phyloP scores from a whole-genome alignment of 106 monocot genomes.

The Dioscorea alata region DNA sequence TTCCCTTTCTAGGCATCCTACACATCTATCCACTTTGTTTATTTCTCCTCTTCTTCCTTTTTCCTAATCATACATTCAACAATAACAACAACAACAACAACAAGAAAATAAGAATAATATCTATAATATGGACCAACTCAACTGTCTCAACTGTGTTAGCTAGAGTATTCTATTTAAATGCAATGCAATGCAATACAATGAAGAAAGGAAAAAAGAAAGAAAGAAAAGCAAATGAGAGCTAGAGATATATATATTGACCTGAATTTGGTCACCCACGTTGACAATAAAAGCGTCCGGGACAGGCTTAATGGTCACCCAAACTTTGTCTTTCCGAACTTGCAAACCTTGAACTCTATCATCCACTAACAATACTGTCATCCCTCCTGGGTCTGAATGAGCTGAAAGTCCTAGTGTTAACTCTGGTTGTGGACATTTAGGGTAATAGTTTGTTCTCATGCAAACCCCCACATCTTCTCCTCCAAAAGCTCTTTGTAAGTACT shows the following conservation, averaged over 20 bases:
- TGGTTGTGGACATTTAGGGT: conserved; percentile 76
- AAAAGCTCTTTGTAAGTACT: conserved; percentile 22
- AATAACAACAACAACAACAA: background rate
- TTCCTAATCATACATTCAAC: too few relatives aligned
- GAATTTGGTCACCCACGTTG: conserved; percentile 62
- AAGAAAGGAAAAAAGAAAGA: background rate
- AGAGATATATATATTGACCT: conserved; percentile 39
- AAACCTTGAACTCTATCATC: conserved; percentile 52
- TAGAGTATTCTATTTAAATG: background rate
- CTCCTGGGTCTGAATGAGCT: conserved; percentile 69
- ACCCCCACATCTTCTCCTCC: conserved; percentile 34
- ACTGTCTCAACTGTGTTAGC: background rate
- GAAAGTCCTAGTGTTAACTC: conserved; percentile 63
- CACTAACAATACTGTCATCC: conserved; percentile 45
- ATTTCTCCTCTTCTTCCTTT: too few relatives aligned
- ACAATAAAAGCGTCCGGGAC: conserved; percentile 41
- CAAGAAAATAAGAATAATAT: background rate
- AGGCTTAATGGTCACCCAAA: conserved; percentile 50
- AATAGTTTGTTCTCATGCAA: conserved; percentile 49
- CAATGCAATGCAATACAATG: background rate
- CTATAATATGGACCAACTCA: background rate
- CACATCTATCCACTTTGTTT: too few relatives aligned
- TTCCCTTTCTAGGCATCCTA: too few relatives aligned
- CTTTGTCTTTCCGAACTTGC: conserved; percentile 36
- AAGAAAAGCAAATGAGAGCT: background rate